Evolutionary conservation across 495 filamentous ascomycete species (phyloP), one percentile per base, ranked within the genome.

Genomic region (Aspergillus nanangensis): DNA sequence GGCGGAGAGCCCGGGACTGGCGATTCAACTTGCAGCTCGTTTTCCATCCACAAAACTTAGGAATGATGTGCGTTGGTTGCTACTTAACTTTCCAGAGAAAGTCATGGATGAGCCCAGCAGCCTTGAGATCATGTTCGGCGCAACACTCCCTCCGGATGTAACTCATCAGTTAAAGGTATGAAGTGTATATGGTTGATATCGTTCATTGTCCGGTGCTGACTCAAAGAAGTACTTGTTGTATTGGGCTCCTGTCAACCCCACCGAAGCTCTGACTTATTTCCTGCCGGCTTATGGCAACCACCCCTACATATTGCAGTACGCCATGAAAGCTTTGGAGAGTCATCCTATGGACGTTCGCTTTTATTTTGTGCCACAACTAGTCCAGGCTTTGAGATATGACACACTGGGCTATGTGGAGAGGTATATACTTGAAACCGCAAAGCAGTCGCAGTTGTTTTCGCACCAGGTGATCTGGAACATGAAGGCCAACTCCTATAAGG

Each of bases 401-500:
- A 82, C 80, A 19, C 69, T 99, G 36, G 93, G 94, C 32, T 97
- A 97, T 61, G 91, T 95, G 1, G 91, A 97, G 60, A 78, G 93
- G 48, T 97, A 96, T 53, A 97, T 97, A 23, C 75, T 96, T 18
- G 93, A 99, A 70, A 95, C 94, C 3, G 91, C 88, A 1, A 91
- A 92, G 53, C 88, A 93, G 56, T 96, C 92, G 19, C 94, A 96
- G 60, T 71, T 96, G 1, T 99, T 99, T 62, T 90, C 94, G 5
- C 94, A 99, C 65, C 94, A 99, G 49, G 96, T 99, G 48, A 97
- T 99, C 50, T 99, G 94, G 94, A 99, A 97, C 61, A 99, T 99
- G 85, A 96, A 95, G 60, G 94, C 94, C 17, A 99, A 99, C 61
- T 83, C 90, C 2, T 99, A 88, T 70, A 97, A 96, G 63, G 94